Conservation (phyloP, 2,329 filamentous ascomycete species). For the Aspergillus felis region DNA sequence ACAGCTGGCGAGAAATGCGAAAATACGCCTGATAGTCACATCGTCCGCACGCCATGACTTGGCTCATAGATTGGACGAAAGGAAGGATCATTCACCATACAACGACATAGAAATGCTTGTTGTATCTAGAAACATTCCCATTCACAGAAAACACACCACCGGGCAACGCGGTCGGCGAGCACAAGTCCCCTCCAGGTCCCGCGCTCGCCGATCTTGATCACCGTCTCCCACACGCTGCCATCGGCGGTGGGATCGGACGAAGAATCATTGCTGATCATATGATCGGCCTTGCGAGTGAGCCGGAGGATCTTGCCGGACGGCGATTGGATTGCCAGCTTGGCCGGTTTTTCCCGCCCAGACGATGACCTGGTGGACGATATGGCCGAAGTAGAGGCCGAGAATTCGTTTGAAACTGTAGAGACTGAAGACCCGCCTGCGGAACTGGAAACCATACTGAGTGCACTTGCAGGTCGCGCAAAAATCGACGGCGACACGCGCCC, state of each 20-base stretch:
- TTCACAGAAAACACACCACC: conserved; percentile 67
- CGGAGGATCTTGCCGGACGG: conserved; percentile 92
- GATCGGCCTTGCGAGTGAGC: conserved; percentile 47
- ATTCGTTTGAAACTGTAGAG: conserved; percentile 41
- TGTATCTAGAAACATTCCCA: conserved; percentile 55
- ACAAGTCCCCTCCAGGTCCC: conserved; percentile 62
- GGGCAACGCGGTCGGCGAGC: conserved; percentile 60
- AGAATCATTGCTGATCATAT: conserved; percentile 38
- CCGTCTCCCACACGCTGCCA: conserved; percentile 62
- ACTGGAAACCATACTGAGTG: conserved; percentile 59
- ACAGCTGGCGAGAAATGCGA: not conserved
- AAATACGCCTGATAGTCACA: not conserved
- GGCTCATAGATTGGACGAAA: not conserved
- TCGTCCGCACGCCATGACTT: not conserved
- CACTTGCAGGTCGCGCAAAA: conserved; percentile 53
- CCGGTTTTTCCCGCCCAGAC: conserved; percentile 64
- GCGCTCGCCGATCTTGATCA: conserved; percentile 63
- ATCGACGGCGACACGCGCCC: conserved; percentile 50
- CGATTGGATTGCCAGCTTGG: conserved; percentile 91
- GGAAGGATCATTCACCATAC: not conserved
- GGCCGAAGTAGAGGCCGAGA: conserved; percentile 46
- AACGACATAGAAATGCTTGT: not conserved
- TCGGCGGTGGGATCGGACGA: conserved; percentile 40
- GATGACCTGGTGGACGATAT: conserved; percentile 47
- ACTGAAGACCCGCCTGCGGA: conserved; percentile 51